Evolutionary conservation across 2,329 filamentous ascomycete genomes (phyloP).

Genomic region (Pyrenochaeta sp.): DNA sequence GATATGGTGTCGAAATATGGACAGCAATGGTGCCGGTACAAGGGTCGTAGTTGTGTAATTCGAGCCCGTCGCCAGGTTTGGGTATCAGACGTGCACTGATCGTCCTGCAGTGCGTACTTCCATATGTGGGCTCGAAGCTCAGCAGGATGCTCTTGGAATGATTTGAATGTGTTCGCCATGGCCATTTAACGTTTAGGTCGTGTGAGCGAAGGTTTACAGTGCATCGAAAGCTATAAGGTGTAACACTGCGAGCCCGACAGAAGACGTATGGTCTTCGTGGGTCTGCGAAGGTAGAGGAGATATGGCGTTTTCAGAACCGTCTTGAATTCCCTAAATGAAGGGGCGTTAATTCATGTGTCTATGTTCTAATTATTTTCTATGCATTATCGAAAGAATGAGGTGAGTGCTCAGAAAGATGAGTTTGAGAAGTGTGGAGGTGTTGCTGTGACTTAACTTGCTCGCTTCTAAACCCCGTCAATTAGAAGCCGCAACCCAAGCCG

Average conservation of each 20-base stretch:
- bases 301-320: no score
- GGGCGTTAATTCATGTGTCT: no score
- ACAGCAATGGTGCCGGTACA: conserved; percentile 2
- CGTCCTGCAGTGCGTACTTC: neutral
- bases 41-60: conserved; percentile 2
- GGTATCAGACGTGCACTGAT: neutral
- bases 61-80: neutral
- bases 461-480: neutral
- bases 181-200: neutral
- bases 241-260: neutral
- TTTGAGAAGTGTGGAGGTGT: neutral
- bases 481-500: neutral
- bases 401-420: neutral
- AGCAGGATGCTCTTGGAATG: conserved; percentile 5
- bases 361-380: no score
- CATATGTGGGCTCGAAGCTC: conserved; percentile 10
- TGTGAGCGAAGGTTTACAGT: neutral
- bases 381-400: no score
- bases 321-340: no score
- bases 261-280: neutral
- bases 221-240: neutral
- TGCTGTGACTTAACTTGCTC: neutral
- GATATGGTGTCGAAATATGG: conserved; percentile 5
- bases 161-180: neutral
- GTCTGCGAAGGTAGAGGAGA: no score